Evolutionary conservation across 192 early-diverging fungal species (phyloP), one percentile per base, ranked within the genome.

Genomic region (Backusella tarrabulga): DNA sequence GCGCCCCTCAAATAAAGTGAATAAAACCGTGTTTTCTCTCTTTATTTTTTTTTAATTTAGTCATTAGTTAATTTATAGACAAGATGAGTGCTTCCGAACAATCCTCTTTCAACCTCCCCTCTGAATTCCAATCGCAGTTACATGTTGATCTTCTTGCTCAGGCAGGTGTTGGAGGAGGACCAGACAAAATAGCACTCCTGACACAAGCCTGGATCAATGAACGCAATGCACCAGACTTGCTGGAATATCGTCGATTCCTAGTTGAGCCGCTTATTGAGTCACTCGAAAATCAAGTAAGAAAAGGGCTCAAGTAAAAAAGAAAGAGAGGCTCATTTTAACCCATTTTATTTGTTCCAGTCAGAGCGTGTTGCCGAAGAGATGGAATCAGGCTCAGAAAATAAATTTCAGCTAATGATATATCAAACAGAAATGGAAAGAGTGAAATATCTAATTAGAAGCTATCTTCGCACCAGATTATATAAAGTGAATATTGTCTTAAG

Each of bases 121-220:
- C 56, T 29, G 56, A 63, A 63, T 63, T 63, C 23, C 56, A 63
- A 14, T 63, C 56, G 9, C 56, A 63, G 26, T 29, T 63, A 63
- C 23, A 63, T 26, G 23, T 63, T 63, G 56, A 63, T 63, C 12
- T 70, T 38, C 68, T 41, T 26, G 68, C 40, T 41, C 35, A 70
- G n/a, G 35, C 35, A 38, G 68, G 68, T 14, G 34, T 70, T 23
- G 38, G 23, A 38, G 21, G 35, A 21, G 34, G 34, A 23, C 15
- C 68, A n/a, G 69, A 71, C 36, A 70, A 71, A 41, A 34, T 77
- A 52, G 68, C 54, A 17, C 26, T 63, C 42, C 38, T 93, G 41
- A 91, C 89, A 6, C 81, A 87, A 41, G 83, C 79, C 15, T 93
- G 92, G 92, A 85, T 92, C 38, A 90, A 91, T 74, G 92, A 93